These are phyloP conservation scores for Hippophae rhamnoides DNA, from an alignment of 306 rosid species.

Conservation along the genomic window DNA sequence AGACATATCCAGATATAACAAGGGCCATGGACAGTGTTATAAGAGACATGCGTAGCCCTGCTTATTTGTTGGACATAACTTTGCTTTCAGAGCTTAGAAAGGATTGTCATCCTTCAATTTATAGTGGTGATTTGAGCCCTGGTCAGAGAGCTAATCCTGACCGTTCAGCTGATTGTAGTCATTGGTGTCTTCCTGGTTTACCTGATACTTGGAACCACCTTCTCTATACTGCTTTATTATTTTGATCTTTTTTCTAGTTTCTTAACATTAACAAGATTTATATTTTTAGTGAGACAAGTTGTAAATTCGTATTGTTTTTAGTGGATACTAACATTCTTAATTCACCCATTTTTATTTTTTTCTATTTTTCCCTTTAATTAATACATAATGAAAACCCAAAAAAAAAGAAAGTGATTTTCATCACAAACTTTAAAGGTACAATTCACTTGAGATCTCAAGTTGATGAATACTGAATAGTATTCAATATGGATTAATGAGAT, in stretches of 20 bases:
- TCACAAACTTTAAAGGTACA: slow-evolving; percentile 1
- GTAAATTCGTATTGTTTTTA: too few species aligned
- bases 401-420: too few species aligned
- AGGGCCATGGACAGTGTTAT: slow-evolving; percentile 63
- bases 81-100: slow-evolving; percentile 68
- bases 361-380: too few species aligned
- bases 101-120: slow-evolving; percentile 84
- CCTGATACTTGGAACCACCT: slow-evolving; percentile 93
- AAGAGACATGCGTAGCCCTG: slow-evolving; percentile 53
- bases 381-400: too few species aligned
- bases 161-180: slow-evolving; percentile 81
- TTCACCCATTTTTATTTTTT: too few species aligned
- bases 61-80: slow-evolving; percentile 69
- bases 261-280: slow-evolving; percentile 7
- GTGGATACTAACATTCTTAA: too few species aligned
- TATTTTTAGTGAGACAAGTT: too few species aligned
- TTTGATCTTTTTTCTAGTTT: slow-evolving; percentile 15
- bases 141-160: slow-evolving; percentile 64
- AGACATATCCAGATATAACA: slow-evolving; percentile 61
- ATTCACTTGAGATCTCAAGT: neutral
- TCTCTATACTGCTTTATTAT: slow-evolving; percentile 55
- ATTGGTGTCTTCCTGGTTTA: slow-evolving; percentile 95
- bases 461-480: too few species aligned
- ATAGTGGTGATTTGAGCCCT: slow-evolving; percentile 76
- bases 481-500: too few species aligned